phyloP scores from a whole-genome alignment of 768 basidiomycete species.

The Psilocybe cubensis region DNA sequence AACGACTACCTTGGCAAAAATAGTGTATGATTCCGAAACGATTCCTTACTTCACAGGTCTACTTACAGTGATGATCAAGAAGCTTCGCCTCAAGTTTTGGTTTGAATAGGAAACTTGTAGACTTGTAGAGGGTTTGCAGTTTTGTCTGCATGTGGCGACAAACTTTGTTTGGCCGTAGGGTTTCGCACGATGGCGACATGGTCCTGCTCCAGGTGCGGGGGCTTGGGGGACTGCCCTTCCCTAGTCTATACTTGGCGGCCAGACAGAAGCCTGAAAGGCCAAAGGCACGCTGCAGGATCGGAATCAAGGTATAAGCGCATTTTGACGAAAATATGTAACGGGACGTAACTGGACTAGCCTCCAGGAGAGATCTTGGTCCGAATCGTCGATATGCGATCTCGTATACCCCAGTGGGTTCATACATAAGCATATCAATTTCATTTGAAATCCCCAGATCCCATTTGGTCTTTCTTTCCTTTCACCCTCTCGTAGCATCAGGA shows the following conservation, averaged over 20 bases:
- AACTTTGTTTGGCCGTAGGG: constrained; percentile 2
- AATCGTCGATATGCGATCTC: constrained; percentile 8
- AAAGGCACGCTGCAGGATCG: constrained; percentile 11
- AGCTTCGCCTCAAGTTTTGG: not conserved
- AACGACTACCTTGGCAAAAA: not conserved
- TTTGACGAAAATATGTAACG: constrained; percentile 5
- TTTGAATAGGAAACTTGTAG: not conserved
- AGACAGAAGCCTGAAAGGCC: constrained; percentile 5
- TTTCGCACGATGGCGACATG: not conserved
- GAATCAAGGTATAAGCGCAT: constrained; percentile 7
- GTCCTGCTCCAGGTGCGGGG: not conserved
- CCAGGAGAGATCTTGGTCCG: constrained; percentile 13
- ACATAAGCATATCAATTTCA: constrained; percentile 6
- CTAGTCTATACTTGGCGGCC: not conserved
- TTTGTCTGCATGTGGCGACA: not conserved
- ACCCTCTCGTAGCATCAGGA: not conserved
- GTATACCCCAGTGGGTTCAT: constrained; percentile 5
- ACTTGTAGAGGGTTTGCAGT: not conserved
- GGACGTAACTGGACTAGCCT: not conserved
- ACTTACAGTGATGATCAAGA: not conserved
- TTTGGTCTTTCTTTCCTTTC: not conserved
- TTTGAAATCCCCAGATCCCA: not conserved
- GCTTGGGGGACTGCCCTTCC: not conserved
- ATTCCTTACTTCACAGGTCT: not conserved
- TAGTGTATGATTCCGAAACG: not conserved